These are phyloP conservation scores for Macrolepiota fuliginosa DNA, from an alignment of 768 basidiomycete genomes.

Conservation along the genomic window DNA sequence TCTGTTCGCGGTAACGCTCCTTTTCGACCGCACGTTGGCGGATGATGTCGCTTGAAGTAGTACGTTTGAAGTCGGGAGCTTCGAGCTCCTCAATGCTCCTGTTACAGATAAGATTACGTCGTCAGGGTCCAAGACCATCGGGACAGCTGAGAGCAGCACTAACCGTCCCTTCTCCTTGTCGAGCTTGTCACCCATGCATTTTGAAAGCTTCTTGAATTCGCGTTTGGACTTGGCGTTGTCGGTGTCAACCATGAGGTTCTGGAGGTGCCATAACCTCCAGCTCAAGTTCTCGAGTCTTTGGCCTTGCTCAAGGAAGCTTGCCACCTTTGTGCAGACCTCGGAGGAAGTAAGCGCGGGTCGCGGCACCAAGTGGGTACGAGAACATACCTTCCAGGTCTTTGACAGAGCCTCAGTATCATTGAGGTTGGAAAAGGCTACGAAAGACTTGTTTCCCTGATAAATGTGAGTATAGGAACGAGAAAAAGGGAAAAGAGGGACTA, in stretches of 20 bases:
- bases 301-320: conserved; percentile 87
- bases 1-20: conserved; percentile 75
- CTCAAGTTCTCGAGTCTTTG: conserved; percentile 89
- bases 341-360: conserved; percentile 24
- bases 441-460: conserved; percentile 88
- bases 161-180: conserved; percentile 92
- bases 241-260: conserved; percentile 87
- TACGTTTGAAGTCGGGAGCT: conserved; percentile 80
- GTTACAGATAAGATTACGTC: conserved; percentile 15
- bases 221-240: conserved; percentile 88
- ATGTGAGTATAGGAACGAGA: conserved; percentile 13
- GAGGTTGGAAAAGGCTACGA: conserved; percentile 89
- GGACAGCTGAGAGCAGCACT: conserved; percentile 27
- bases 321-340: conserved; percentile 88
- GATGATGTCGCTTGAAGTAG: conserved; percentile 76
- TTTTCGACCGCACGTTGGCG: conserved; percentile 79
- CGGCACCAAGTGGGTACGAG: conserved; percentile 4
- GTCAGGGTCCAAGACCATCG: conserved; percentile 35
- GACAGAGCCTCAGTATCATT: conserved; percentile 81
- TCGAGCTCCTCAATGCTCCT: conserved; percentile 85
- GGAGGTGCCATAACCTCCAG: conserved; percentile 92
- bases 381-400: conserved; percentile 83
- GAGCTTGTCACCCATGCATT: conserved; percentile 86
- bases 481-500: conserved; percentile 24
- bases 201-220: conserved; percentile 87